Evolutionary conservation across 78 protist genomes (phyloP).

Genomic region (Dictyostelium capitatum): DNA sequence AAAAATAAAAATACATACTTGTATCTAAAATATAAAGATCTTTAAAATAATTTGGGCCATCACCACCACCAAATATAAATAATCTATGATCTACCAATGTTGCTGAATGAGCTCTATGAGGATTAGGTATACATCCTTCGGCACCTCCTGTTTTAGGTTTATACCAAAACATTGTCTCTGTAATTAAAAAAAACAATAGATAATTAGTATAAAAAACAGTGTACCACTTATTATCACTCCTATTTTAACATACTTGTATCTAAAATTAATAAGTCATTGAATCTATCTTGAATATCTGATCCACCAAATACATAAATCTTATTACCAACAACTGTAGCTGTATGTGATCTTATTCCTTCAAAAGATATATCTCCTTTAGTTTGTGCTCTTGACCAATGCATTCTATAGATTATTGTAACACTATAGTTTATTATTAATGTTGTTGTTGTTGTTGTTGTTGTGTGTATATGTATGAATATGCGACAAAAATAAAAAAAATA

Average conservation of each 20-base stretch:
- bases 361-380: slow-evolving; percentile 54
- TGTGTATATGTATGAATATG: no score
- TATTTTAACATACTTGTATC: slow-evolving; percentile 41
- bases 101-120: slow-evolving; percentile 76
- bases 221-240: background rate
- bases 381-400: slow-evolving; percentile 82
- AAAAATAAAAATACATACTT: background rate
- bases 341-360: slow-evolving; percentile 69
- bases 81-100: slow-evolving; percentile 57
- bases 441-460: no score
- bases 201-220: no score
- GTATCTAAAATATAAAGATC: slow-evolving; percentile 68
- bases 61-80: slow-evolving; percentile 75
- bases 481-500: no score
- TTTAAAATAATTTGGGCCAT: slow-evolving; percentile 68
- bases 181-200: background rate
- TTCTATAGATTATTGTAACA: background rate
- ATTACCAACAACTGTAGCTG: slow-evolving; percentile 74
- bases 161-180: slow-evolving; percentile 73
- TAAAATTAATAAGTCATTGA: slow-evolving; percentile 56
- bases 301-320: slow-evolving; percentile 81
- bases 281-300: slow-evolving; percentile 63
- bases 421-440: no score
- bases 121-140: slow-evolving; percentile 59
- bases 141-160: slow-evolving; percentile 68